These are phyloP conservation scores for Botrytis cinerea DNA, from an alignment of 2,329 filamentous ascomycete species.

Conservation along the genomic window DNA sequence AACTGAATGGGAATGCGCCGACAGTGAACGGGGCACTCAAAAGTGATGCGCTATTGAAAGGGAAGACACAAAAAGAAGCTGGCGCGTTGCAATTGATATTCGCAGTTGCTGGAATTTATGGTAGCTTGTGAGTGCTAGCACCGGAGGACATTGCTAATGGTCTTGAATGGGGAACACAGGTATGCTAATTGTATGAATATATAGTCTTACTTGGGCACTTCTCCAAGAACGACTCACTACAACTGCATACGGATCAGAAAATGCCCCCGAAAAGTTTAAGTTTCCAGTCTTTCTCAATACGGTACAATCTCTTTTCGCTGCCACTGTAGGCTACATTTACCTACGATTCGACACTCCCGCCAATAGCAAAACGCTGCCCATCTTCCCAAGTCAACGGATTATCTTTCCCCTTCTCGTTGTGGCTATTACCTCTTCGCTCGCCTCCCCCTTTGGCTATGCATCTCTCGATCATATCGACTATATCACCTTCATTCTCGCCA, in stretches of 20 bases:
- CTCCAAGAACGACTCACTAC: slow-evolving; percentile 98
- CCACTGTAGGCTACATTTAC: slow-evolving; percentile 79
- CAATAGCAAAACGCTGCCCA: slow-evolving; percentile 55
- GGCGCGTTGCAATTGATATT: slow-evolving; percentile 76
- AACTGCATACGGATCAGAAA: slow-evolving; percentile 71
- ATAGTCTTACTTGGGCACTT: slow-evolving; percentile 88
- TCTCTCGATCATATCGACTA: slow-evolving; percentile 94
- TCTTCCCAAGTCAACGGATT: slow-evolving; percentile 78
- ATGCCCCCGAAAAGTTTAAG: slow-evolving; percentile 75
- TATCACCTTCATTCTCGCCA: slow-evolving; percentile 95
- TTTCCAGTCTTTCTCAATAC: slow-evolving; percentile 97
- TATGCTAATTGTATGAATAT: slow-evolving; percentile 12
- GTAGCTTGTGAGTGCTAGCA: slow-evolving; percentile 74
- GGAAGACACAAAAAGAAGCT: slow-evolving; percentile 49
- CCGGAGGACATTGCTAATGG: background rate
- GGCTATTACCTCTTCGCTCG: slow-evolving; percentile 82
- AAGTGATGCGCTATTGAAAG: slow-evolving; percentile 28
- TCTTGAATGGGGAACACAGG: background rate
- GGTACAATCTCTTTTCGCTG: slow-evolving; percentile 87
- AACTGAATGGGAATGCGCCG: slow-evolving; percentile 33
- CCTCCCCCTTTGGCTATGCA: slow-evolving; percentile 94
- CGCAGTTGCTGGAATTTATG: slow-evolving; percentile 94
- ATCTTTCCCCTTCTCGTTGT: slow-evolving; percentile 79
- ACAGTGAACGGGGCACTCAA: slow-evolving; percentile 38
- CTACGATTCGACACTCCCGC: slow-evolving; percentile 64